Conservation (phyloP, 805 yeast species). For the Zygoascus flipseniorum region DNA sequence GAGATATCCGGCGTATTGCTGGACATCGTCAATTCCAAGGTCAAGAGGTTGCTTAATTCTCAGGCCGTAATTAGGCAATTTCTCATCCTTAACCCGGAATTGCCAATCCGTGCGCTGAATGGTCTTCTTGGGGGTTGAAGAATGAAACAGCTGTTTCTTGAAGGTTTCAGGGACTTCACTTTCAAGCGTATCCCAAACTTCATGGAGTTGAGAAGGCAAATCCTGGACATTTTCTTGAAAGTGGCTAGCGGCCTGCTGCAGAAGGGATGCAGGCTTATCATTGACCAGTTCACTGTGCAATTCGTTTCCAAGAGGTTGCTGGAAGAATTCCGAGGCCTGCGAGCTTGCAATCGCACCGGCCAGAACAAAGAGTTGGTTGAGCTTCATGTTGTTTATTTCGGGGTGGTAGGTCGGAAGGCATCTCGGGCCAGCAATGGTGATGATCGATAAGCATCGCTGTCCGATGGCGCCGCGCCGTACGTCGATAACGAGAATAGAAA, state of each 20-base stretch:
- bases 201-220: not conserved
- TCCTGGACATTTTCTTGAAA: not conserved
- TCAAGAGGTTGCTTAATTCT: constrained; percentile 58
- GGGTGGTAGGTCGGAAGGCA: not conserved
- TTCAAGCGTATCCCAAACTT: constrained; percentile 2
- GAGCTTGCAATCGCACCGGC: not conserved
- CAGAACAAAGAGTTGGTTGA: not conserved
- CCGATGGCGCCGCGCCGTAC: no score
- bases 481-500: no score
- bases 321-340: not conserved
- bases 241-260: constrained; percentile 5
- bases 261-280: not conserved
- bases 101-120: constrained; percentile 9
- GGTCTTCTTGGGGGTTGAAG: constrained; percentile 6
- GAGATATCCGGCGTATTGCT: constrained; percentile 79
- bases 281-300: not conserved
- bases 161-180: constrained; percentile 2
- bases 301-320: not conserved
- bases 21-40: constrained; percentile 73
- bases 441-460: not conserved
- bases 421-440: not conserved
- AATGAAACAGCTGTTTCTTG: not conserved
- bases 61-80: constrained; percentile 35
- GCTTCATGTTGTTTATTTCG: not conserved
- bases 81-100: constrained; percentile 8